Evolutionary conservation across 2,329 filamentous ascomycete genomes (phyloP).

Genomic region (Didymella lethalis): DNA sequence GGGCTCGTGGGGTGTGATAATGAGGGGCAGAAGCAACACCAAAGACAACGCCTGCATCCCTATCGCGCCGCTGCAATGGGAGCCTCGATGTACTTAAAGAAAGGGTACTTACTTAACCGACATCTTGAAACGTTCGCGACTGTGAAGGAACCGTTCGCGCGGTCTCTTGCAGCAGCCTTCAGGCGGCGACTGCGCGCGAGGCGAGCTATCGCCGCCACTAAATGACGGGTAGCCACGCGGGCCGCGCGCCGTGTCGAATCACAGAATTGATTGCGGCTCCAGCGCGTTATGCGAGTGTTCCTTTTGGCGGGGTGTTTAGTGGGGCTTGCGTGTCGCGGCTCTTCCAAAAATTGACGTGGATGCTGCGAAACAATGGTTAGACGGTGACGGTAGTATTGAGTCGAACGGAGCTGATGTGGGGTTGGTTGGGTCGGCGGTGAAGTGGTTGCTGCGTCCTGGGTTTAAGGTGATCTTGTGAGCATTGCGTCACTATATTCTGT

Average conservation of each 20-base stretch:
- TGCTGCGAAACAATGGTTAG: constrained; percentile 8
- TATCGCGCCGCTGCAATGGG: neutral
- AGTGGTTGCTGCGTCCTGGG: neutral
- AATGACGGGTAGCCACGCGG: neutral
- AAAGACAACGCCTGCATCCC: constrained; percentile 9
- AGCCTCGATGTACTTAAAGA: constrained; percentile 1
- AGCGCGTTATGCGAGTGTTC: constrained; percentile 34
- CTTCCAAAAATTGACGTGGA: constrained; percentile 6
- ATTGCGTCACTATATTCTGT: constrained; percentile 18
- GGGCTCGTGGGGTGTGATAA: constrained; percentile 25
- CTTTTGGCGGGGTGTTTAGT: constrained; percentile 33
- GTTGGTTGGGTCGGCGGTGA: neutral
- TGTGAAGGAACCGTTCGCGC: constrained; percentile 33
- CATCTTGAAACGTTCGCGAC: constrained; percentile 41
- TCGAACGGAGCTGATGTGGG: neutral
- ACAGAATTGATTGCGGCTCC: constrained; percentile 27
- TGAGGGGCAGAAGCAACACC: constrained; percentile 21
- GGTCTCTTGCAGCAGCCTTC: constrained; percentile 29
- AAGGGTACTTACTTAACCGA: constrained; percentile 51
- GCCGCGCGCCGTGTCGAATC: constrained; percentile 35
- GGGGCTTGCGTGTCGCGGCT: constrained; percentile 32
- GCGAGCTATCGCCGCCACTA: neutral
- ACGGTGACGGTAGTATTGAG: neutral
- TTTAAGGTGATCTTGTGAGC: constrained; percentile 16
- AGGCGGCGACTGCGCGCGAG: constrained; percentile 13